Conservation (phyloP, 768 basidiomycete species). For the Lentinula sp. region DNA sequence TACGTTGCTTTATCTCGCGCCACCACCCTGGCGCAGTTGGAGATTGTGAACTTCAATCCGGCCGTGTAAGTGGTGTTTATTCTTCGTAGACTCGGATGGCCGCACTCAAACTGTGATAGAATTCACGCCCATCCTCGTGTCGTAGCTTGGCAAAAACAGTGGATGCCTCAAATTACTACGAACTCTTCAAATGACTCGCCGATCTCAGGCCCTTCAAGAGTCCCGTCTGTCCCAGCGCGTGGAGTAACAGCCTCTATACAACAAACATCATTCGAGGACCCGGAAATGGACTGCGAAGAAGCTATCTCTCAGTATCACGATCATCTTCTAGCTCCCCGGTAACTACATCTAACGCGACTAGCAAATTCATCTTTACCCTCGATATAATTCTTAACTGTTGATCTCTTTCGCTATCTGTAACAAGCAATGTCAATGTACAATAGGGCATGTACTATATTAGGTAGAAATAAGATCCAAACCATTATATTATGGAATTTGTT, state of each 20-base stretch:
- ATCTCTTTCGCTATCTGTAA: not conserved
- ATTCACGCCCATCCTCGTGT: slow-evolving; percentile 64
- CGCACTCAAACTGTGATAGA: slow-evolving; percentile 24
- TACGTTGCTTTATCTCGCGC: slow-evolving; percentile 77
- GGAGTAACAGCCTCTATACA: not conserved
- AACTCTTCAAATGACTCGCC: slow-evolving; percentile 7
- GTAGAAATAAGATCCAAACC: no score
- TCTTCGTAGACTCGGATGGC: not conserved
- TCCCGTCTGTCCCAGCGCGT: not conserved
- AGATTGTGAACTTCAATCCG: slow-evolving; percentile 61
- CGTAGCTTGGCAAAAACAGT: slow-evolving; percentile 44
- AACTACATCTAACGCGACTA: not conserved
- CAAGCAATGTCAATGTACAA: not conserved
- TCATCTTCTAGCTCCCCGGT: not conserved
- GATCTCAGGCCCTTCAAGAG: not conserved
- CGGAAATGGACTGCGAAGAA: slow-evolving; percentile 34
- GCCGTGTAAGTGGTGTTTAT: slow-evolving; percentile 36
- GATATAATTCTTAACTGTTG: no score
- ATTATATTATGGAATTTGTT: no score
- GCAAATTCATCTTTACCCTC: no score
- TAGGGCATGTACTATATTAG: not conserved
- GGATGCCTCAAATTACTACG: slow-evolving; percentile 4
- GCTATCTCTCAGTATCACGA: slow-evolving; percentile 22
- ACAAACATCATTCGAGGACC: slow-evolving; percentile 15
- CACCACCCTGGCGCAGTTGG: slow-evolving; percentile 53